Evolutionary conservation across 192 early-diverging fungal species (phyloP), one percentile per base, ranked within the genome.

Genomic region (Gigaspora rosea): DNA sequence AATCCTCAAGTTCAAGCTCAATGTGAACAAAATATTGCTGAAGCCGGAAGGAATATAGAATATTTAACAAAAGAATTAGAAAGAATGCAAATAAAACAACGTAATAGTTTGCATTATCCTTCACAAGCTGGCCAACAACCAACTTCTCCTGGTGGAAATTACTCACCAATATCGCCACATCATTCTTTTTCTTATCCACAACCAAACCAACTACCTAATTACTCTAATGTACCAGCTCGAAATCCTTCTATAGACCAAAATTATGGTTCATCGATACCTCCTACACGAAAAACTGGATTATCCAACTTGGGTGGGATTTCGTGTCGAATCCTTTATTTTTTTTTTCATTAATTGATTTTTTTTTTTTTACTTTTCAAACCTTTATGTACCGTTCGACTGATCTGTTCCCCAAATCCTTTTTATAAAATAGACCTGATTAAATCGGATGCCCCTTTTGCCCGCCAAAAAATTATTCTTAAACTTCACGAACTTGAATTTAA

Each of bases 401-500:
- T 58, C 54, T 41, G 57, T 51, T 73, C 33, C 18, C 35, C 48
- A 20, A 35, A 48, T 59, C 48, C 66, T 56, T 86, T 83, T 41
- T 71, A 81, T 36, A 82, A 82, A 81, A 82, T 78, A 83, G 93
- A 93, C 77, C 79, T 92, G 76, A 84, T 91, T 49, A 93, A 91
- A 80, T 86, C 89, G 7, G 86, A 88, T n/a, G 88, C 90, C 16
- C 85, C 88, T 15, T 81, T 91, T 80, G 90, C 89, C 8, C 87
- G 81, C n/a, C 87, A 90, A 58, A 91, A 92, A 83, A 88, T 93
- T 52, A 91, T 91, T 50, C 83, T 92, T 79, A 96, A 95, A 82
- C 86, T 98, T 22, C 88, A 90, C 49, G 95, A 97, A 82, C 87
- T 97, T 46, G 90, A 91, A 49, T 92, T 90, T 79, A 97, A 98